Base-by-base conservation (phyloP, 805 yeast species). In the Candida xyloterini region DNA sequence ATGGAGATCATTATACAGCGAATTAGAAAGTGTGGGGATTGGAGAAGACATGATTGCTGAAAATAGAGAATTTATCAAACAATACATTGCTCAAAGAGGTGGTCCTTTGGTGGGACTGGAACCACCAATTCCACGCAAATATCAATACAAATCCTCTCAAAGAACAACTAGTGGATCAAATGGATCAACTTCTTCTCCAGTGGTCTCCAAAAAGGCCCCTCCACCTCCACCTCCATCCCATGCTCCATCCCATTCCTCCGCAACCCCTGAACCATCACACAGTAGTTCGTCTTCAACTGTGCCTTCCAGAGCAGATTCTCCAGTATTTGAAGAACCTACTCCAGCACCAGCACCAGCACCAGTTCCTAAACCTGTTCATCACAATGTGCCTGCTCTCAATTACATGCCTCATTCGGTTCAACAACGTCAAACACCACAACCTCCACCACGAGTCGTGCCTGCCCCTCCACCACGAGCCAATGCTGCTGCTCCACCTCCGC, bases 11-110 rank as follows among this genome's bases (percentile, higher is more conserved):
- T 69, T 87, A 41, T 85, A 87, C 48, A 65, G 74, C 7, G 89
- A 84, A 54, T 68, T 87, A 38, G 91, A 81, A 28, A 70, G 74
- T 14, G 82, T 84, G 38, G 96, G 96, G 1, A 87, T 87, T 42
- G 62, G 86, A 1, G 95, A 87, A 54, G 95, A 86, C 50, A 82
- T 84, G 90, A 86, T 87, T 58, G 93, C 90, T 0, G 91, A 84
- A 38, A 85, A 87, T 56, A 70, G 89, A 43, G 85, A 84, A 44
- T 85, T 86, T 58, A 84, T 87, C 55, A 87, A 84, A 59, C 81
- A 80, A 38, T 87, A 84, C 55, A 84, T 87, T 43, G 66, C 78
- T 3, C 69, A 81, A 52, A 81, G 79, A 57, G 87, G 93, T 39
- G 84, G 90, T 15, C 82, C 93, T 23, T 66, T 91, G 61, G 83